Evolutionary conservation across 257 asterid species (phyloP), one percentile per base, ranked within the genome.

Genomic region (Salvia splendens): DNA sequence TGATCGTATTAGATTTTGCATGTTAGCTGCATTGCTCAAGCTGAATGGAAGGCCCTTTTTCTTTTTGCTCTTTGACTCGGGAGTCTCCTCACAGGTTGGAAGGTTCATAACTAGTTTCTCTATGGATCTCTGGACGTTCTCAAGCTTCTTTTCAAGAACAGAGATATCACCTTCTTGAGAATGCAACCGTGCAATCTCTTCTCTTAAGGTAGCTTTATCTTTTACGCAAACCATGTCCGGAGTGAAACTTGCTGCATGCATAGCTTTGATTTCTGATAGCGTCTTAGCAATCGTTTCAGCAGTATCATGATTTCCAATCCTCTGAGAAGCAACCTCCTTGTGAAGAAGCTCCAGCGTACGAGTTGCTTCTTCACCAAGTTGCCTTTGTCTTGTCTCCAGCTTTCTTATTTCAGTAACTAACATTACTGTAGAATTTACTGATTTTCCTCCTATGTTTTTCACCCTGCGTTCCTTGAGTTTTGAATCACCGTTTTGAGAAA

Each of bases 341-440:
- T 90, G 96, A 68, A 94, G 96, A 41, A 94, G 87, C 67, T 94
- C 97, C 24, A 94, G 79, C 66, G 99, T 96, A 61, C 74, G 96
- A 53, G 81, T 94, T 63, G 97, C 99, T 83, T 94, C 97, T 28
- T 91, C 89, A 6, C 99, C 99, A 43, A 94, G 95, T 81, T 91
- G 96, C 76, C 84, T 85, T 75, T 87, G 97, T 70, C 93, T 80
- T 81, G 82, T 80, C 79, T 91, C 96, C 70, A 94, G 83, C 72
- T 88, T 94, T 71, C 99, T 79, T 57, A 94, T 94, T 80, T 94
- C 96, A 48, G 79, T 76, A 36, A 88, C 92, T 73, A 94, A 81
- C 74, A 74, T 73, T 57, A 75, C 82, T 57, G 91, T 71, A 20
- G 96, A 86, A 64, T 83, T 73, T 33, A 80, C 67, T 28, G 86